These are phyloP conservation scores for Neophaeococcomyces mojaviensis DNA, from an alignment of 2,329 filamentous ascomycete species.

Conservation along the genomic window DNA sequence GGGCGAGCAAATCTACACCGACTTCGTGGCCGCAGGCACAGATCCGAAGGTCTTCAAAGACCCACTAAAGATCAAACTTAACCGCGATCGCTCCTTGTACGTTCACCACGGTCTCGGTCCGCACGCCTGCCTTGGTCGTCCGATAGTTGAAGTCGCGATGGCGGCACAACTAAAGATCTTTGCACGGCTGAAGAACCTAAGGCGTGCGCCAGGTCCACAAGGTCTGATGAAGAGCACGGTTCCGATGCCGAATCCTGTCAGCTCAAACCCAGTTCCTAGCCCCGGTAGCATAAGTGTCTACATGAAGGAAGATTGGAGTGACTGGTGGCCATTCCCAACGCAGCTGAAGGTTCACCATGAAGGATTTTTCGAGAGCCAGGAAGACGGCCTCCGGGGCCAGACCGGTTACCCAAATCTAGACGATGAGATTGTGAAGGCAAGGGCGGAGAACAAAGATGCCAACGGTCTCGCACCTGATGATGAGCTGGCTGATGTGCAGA, in stretches of 20 bases:
- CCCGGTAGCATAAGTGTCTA: constrained; percentile 36
- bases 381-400: constrained; percentile 15
- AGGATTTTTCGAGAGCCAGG: constrained; percentile 16
- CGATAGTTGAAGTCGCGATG: constrained; percentile 37
- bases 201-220: constrained; percentile 34
- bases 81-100: constrained; percentile 35
- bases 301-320: constrained; percentile 37
- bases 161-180: constrained; percentile 36
- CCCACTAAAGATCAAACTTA: constrained; percentile 37
- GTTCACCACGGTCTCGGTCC: constrained; percentile 41
- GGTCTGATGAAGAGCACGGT: constrained; percentile 36
- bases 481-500: neutral
- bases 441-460: constrained; percentile 16
- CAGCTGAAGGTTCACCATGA: constrained; percentile 24
- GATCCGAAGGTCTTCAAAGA: constrained; percentile 33
- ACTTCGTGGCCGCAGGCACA: constrained; percentile 27
- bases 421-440: constrained; percentile 13
- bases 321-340: constrained; percentile 36
- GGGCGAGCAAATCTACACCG: constrained; percentile 21
- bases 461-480: constrained; percentile 14
- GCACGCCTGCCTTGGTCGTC: constrained; percentile 40
- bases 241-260: constrained; percentile 20
- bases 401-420: constrained; percentile 20
- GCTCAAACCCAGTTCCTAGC: constrained; percentile 22
- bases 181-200: constrained; percentile 34